Percentiles rank a stretch among this genome's conserved stretches.
Evolutionary conservation across 805 yeast species (phyloP).

Genomic region (Alloascoidea hylecoeti): DNA sequence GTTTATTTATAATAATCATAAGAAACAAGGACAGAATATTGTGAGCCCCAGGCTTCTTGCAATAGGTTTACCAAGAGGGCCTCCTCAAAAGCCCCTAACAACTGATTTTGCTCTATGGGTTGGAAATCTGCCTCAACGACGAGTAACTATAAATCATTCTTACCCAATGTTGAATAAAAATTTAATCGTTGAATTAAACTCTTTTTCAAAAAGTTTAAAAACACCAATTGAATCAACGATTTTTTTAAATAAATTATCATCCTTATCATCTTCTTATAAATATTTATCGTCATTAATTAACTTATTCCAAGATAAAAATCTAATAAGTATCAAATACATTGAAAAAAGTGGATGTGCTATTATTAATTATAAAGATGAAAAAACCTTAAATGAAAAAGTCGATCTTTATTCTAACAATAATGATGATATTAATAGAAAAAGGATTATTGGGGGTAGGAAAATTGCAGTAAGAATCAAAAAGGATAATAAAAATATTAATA

Average conservation of each 20-base stretch:
- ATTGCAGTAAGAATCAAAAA: conserved; percentile 1
- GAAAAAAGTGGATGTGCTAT: conserved; percentile 26
- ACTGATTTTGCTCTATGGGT: conserved; percentile 31
- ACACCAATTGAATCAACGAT: neutral
- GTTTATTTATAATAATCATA: too few relatives aligned
- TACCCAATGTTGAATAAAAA: too few relatives aligned
- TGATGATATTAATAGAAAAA: neutral
- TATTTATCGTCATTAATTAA: conserved; percentile 19
- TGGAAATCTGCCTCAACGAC: conserved; percentile 21
- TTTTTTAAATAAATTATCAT: neutral
- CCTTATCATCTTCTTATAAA: conserved; percentile 8
- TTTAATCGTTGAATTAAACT: too few relatives aligned
- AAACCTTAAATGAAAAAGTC: conserved; percentile 17
- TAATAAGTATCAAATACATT: conserved; percentile 22
- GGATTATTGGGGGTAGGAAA: neutral
- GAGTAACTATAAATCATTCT: too few relatives aligned
- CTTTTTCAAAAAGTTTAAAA: neutral
- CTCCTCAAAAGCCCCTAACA: conserved; percentile 24
- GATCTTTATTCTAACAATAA: neutral
- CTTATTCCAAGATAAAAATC: conserved; percentile 20
- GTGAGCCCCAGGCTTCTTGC: too few relatives aligned
- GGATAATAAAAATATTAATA: neutral
- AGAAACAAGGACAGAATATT: too few relatives aligned
- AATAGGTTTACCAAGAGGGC: too few relatives aligned
- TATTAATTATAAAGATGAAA: conserved; percentile 19